These are phyloP conservation scores for Lasiodiplodia sp. DNA, from an alignment of 2,329 filamentous ascomycete species.

Conservation along the genomic window DNA sequence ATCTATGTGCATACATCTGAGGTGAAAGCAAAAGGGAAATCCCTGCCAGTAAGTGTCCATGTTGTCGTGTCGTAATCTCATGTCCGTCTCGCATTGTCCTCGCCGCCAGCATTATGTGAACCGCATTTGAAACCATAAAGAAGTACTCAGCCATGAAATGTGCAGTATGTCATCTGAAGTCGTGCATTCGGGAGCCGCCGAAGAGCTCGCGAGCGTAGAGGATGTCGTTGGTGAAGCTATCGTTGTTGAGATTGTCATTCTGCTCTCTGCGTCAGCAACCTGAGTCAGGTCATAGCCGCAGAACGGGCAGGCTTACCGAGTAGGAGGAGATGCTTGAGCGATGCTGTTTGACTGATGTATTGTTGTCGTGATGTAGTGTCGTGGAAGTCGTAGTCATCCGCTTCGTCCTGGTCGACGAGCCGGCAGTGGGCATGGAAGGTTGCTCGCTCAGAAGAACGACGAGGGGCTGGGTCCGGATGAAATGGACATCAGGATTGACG, in stretches of 20 bases:
- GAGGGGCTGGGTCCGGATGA: background rate
- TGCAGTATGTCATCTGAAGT: background rate
- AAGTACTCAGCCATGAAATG: background rate
- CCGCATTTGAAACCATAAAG: background rate
- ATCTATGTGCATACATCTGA: background rate
- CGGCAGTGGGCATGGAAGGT: background rate
- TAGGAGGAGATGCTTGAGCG: background rate
- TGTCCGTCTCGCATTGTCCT: background rate
- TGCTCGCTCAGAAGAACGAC: background rate
- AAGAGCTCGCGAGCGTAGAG: background rate
- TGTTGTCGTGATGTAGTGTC: background rate
- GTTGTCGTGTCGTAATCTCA: background rate
- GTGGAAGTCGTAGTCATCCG: background rate
- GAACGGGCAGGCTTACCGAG: background rate
- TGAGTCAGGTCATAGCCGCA: rapidly evolving
- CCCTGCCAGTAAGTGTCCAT: background rate
- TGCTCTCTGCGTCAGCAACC: background rate
- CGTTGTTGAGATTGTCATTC: background rate
- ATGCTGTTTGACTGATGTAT: background rate
- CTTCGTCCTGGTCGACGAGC: background rate
- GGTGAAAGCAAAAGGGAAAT: background rate
- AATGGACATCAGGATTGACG: background rate
- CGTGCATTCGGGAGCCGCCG: background rate
- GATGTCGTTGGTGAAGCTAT: background rate
- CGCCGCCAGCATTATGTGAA: background rate